Base-by-base conservation (phyloP, 441 rosid species). In the Syzygium malaccense region DNA sequence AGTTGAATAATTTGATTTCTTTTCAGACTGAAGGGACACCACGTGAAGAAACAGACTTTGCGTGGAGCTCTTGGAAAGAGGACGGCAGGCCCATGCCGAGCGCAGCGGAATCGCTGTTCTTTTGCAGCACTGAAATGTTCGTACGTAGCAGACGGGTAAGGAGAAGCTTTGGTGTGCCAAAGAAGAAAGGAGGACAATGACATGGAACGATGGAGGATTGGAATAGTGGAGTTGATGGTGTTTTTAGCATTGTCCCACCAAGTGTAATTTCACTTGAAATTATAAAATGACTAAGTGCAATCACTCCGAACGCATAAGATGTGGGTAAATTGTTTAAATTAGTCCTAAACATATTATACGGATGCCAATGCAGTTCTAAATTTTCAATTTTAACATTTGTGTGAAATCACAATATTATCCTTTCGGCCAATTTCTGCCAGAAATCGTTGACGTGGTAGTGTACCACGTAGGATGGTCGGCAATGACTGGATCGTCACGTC, bases 381-480 rank as follows among this genome's bases (percentile, higher is more conserved):
- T 13, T 60, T 60, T 28, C 0, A 60, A 60, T 60, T 60, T 28
- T 28, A 60, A 60, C n/a, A 1, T 60, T 28, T 13, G 17, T 60
- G 4, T 6, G 1, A 14, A 60, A 60, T 60, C 14, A 0, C n/a
- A 60, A 60, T 60, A 60, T 60, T 2, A 3, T 60, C 9, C 28
- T 14, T 60, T 13, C 2, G 0, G 14, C 14, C 8, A 28, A 60
- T 13, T 60, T 60, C 6, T 2, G 14, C 0, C 2, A 0, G 6
- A 60, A 60, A 28, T 45, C 48, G 0, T 45, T 45, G 48, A 7
- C 48, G 0, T 45, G 48, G 48, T 45, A 7, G 48, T 45, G 9
- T 45, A 2, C 0, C 48, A 45, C 7, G 48, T 45, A 45, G 2
- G 48, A 45, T 45, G 48, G 48, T 45, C 9, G 2, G 48, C 48